Percentiles rank a stretch among this genome's conserved stretches.
Conservation (phyloP, 257 asterid species). For the Scutellaria barbata region DNA sequence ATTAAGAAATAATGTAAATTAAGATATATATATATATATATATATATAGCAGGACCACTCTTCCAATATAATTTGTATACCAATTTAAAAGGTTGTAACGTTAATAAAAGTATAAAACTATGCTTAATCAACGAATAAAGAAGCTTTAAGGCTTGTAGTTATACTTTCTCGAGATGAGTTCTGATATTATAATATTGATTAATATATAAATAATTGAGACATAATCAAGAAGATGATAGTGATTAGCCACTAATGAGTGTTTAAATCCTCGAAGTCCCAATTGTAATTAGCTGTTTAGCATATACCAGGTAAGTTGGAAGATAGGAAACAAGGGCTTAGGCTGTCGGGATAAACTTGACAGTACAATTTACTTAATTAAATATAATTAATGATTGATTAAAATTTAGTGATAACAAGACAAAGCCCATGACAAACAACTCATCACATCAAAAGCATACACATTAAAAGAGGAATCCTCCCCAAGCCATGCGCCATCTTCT, state of each 20-base stretch:
- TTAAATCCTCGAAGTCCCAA: constrained; percentile 26
- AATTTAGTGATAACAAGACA: not conserved
- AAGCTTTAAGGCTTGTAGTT: constrained; percentile 12
- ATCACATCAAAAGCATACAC: constrained; percentile 37
- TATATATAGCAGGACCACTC: constrained; percentile 14
- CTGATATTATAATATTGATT: too few relatives aligned
- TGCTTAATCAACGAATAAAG: constrained; percentile 15
- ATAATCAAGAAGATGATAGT: constrained; percentile 32
- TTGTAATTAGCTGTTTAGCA: constrained; percentile 49
- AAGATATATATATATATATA: too few relatives aligned
- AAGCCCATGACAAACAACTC: constrained; percentile 31
- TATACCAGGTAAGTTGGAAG: constrained; percentile 49
- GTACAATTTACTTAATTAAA: constrained; percentile 40
- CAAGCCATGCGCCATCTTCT: constrained; percentile 43
- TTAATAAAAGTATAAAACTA: not conserved
- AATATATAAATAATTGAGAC: not conserved
- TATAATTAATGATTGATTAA: constrained; percentile 27
- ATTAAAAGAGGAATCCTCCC: constrained; percentile 40
- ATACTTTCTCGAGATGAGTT: too few relatives aligned
- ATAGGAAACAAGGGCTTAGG: constrained; percentile 43
- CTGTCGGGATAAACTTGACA: constrained; percentile 53
- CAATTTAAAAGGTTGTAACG: constrained; percentile 16
- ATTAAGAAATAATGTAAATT: too few relatives aligned
- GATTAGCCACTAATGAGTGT: constrained; percentile 40
- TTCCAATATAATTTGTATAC: constrained; percentile 19